Base-by-base conservation (phyloP, 768 basidiomycete genomes). In the Xerocomellus amylosporus region DNA sequence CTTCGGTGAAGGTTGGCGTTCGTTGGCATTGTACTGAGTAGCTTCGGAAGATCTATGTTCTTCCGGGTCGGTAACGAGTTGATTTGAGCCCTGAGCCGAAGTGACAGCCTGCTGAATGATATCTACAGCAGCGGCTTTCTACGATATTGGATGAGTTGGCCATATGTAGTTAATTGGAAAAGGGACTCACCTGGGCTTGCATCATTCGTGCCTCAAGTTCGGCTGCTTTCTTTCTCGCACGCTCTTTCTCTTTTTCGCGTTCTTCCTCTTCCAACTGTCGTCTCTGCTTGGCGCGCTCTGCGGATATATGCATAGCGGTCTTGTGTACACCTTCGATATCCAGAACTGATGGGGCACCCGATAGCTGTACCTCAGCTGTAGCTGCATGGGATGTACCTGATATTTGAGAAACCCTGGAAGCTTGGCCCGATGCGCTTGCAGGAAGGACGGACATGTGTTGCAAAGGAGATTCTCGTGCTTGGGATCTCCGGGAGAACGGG, bases 251-350 rank as follows among this genome's bases (percentile, higher is more conserved):
- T 44, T 82, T 86, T 65, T 90, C 85, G 15, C 92, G 79, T 60
- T 89, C 86, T 56, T 85, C 87, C 66, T 95, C 93, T 61, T 94
- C 93, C 47, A 87, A 80, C 63, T 90, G 86, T 44, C 90, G 76
- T 50, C 93, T 77, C 57, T 87, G 80, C 63, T 83, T 86, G 7
- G 93, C 93, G 38, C 91, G 81, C 57, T 90, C 91, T 2, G 93
- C 93, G 7, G 89, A 89, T 51, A 71, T 80, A 55, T 92, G 91
- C 93, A 94, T 93, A 17, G 85, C 73, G 43, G 84, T 83, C 67
- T 88, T 88, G 53, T 81, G 79, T n/a, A 75, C 80, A 48, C 83
- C 83, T 47, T 91, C 87, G 30, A 88, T 63, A 51, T 84, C 83
- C 33, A 74, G 67, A 24, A 57, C 54, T 37, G 68, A 64, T 6